Conservation (phyloP, 352 stramenopile species). For the Pythium sukuiense region DNA sequence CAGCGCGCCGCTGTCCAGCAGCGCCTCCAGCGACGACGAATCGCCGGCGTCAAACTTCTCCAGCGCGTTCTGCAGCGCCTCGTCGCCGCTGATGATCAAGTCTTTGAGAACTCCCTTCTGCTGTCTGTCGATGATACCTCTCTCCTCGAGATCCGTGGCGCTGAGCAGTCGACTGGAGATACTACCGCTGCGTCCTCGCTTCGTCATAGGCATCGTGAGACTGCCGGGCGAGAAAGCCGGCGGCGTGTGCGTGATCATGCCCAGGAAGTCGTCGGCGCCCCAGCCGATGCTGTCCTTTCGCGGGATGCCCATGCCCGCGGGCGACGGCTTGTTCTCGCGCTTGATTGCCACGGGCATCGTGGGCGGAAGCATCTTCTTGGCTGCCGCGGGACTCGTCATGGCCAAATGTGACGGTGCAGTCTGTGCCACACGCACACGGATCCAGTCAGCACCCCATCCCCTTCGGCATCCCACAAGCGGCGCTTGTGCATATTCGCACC, state of each 20-base stretch:
- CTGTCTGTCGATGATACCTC: slow-evolving; percentile 87
- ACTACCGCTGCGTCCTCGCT: slow-evolving; percentile 77
- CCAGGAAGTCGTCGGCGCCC: slow-evolving; percentile 82
- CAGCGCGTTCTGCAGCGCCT: slow-evolving; percentile 85
- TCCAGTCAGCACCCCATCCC: background rate
- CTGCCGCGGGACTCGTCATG: slow-evolving; percentile 31
- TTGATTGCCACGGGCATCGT: slow-evolving; percentile 75
- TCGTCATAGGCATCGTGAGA: slow-evolving; percentile 88
- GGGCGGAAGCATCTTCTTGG: slow-evolving; percentile 56
- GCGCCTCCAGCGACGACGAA: slow-evolving; percentile 78
- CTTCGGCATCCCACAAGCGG: background rate
- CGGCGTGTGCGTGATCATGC: slow-evolving; percentile 89
- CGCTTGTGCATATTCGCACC: background rate
- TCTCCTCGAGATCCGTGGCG: slow-evolving; percentile 88
- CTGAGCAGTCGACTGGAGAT: slow-evolving; percentile 87
- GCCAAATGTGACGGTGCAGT: slow-evolving; percentile 14
- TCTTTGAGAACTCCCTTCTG: slow-evolving; percentile 92
- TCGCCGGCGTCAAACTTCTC: slow-evolving; percentile 90
- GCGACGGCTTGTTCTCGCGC: slow-evolving; percentile 53
- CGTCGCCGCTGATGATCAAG: slow-evolving; percentile 90
- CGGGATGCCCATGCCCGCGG: slow-evolving; percentile 36
- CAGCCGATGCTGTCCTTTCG: slow-evolving; percentile 85
- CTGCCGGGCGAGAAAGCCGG: slow-evolving; percentile 90
- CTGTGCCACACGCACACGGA: background rate
- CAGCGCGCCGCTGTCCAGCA: slow-evolving; percentile 79